Percentiles rank a stretch among this genome's conserved stretches.
Conservation (phyloP, 1,284 basidiomycete genomes). For the Cryptococcus sp. region DNA sequence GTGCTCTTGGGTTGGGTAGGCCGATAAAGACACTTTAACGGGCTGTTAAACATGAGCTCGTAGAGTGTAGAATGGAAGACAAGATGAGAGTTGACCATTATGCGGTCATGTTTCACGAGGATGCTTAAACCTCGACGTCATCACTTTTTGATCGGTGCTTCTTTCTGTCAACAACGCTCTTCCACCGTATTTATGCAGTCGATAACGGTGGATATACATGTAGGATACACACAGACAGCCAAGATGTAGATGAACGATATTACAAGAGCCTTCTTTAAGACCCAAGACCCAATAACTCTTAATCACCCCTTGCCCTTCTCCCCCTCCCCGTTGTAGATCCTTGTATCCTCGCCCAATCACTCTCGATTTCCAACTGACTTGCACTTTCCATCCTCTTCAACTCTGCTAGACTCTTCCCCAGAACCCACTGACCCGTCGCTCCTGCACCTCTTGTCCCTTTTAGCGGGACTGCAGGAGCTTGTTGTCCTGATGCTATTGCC, state of each 20-base stretch:
- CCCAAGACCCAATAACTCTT: background rate
- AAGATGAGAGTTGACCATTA: too few relatives aligned
- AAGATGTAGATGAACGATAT: too few relatives aligned
- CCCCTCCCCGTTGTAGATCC: conserved; percentile 29
- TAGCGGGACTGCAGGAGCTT: conserved; percentile 14
- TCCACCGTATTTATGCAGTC: too few relatives aligned
- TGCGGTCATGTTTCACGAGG: too few relatives aligned
- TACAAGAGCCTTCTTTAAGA: too few relatives aligned
- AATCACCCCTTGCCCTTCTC: conserved; percentile 36
- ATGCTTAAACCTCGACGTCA: too few relatives aligned
- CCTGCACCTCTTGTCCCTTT: conserved; percentile 27
- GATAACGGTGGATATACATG: too few relatives aligned
- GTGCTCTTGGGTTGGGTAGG: background rate
- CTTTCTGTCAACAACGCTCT: too few relatives aligned
- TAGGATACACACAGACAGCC: too few relatives aligned
- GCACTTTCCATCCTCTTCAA: conserved; percentile 45
- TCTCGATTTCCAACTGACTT: conserved; percentile 41
- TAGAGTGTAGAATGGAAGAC: too few relatives aligned
- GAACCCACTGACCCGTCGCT: conserved; percentile 32
- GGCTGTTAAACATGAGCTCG: background rate
- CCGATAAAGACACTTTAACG: background rate
- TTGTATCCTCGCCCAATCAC: conserved; percentile 46
- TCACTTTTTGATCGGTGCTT: too few relatives aligned
- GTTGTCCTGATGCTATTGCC: conserved; percentile 32
- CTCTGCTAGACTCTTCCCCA: conserved; percentile 45